phyloP scores from a whole-genome alignment of 2,329 filamentous ascomycete genomes.

The Fusarium pseudonygamai region DNA sequence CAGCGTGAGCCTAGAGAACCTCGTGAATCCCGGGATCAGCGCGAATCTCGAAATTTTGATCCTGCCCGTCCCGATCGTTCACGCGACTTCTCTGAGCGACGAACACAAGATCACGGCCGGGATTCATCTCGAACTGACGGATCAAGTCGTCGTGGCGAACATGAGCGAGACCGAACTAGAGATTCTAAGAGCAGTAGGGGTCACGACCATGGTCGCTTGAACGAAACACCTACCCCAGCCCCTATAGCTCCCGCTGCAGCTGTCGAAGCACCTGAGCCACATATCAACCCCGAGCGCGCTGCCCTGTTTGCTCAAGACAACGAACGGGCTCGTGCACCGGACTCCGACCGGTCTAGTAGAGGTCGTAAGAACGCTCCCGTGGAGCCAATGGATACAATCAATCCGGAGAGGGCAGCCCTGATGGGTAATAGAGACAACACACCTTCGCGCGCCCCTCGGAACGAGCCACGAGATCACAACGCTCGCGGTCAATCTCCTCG shows the following conservation, averaged over 20 bases:
- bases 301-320: slow-evolving; percentile 56
- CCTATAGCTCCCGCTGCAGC: slow-evolving; percentile 41
- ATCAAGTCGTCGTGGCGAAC: slow-evolving; percentile 51
- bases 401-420: slow-evolving; percentile 59
- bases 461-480: slow-evolving; percentile 56
- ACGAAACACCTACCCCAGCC: slow-evolving; percentile 42
- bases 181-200: slow-evolving; percentile 42
- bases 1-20: slow-evolving; percentile 50
- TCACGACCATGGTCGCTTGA: slow-evolving; percentile 44
- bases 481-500: slow-evolving; percentile 60
- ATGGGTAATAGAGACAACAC: slow-evolving; percentile 53
- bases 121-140: slow-evolving; percentile 43
- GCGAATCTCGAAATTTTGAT: slow-evolving; percentile 52
- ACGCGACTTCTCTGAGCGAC: slow-evolving; percentile 57
- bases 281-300: slow-evolving; percentile 66
- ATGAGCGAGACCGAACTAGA: slow-evolving; percentile 55
- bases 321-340: slow-evolving; percentile 42
- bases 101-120: slow-evolving; percentile 49
- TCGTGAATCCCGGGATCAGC: slow-evolving; percentile 51
- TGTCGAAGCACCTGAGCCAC: slow-evolving; percentile 52
- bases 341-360: slow-evolving; percentile 45
- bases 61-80: slow-evolving; percentile 52
- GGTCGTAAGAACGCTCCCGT: slow-evolving; percentile 43
- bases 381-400: slow-evolving; percentile 52
- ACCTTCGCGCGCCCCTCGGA: slow-evolving; percentile 52